Evolutionary conservation across 345 rosid genomes (phyloP).

Genomic region (Rhodamnia argentea): DNA sequence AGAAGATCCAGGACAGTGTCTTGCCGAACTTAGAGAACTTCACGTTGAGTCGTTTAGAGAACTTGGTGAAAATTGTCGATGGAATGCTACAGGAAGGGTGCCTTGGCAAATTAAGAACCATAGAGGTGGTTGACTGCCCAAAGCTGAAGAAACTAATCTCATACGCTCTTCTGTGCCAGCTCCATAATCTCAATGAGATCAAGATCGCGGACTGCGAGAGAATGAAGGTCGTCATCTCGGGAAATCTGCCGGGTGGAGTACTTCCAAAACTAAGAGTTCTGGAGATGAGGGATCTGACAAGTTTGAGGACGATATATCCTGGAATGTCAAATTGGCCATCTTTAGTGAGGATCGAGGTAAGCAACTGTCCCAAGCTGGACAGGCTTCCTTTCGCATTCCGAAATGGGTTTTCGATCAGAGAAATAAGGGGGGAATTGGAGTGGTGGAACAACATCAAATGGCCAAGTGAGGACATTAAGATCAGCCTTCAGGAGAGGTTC

Average conservation of each 20-base stretch:
- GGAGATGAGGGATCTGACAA: slow-evolving; percentile 13
- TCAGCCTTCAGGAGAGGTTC: slow-evolving; percentile 6
- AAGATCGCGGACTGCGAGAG: slow-evolving; percentile 10
- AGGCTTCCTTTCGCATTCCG: slow-evolving; percentile 13
- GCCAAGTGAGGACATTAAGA: slow-evolving; percentile 1
- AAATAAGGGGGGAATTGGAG: slow-evolving; percentile 10
- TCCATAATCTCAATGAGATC: slow-evolving; percentile 18
- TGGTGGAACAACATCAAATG: slow-evolving; percentile 10
- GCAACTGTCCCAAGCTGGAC: slow-evolving; percentile 13
- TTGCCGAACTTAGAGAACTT: slow-evolving; percentile 20
- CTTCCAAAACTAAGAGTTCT: slow-evolving; percentile 12
- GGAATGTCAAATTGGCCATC: slow-evolving; percentile 6
- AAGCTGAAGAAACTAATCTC: slow-evolving; percentile 14
- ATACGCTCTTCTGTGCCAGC: slow-evolving; percentile 10
- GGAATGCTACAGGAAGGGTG: slow-evolving; percentile 17
- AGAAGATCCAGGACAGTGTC: slow-evolving; percentile 5
- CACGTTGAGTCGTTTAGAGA: slow-evolving; percentile 5
- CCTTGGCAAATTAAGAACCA: slow-evolving; percentile 9
- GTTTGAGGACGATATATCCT: slow-evolving; percentile 7
- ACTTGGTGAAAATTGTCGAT: slow-evolving; percentile 4
- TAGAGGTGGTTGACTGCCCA: slow-evolving; percentile 12
- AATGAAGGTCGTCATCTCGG: slow-evolving; percentile 7
- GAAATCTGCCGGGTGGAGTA: background rate
- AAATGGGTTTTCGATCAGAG: slow-evolving; percentile 1
- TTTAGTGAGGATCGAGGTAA: slow-evolving; percentile 13